Conservation (phyloP, 2,329 filamentous ascomycete species). For the Monilinia laxa region DNA sequence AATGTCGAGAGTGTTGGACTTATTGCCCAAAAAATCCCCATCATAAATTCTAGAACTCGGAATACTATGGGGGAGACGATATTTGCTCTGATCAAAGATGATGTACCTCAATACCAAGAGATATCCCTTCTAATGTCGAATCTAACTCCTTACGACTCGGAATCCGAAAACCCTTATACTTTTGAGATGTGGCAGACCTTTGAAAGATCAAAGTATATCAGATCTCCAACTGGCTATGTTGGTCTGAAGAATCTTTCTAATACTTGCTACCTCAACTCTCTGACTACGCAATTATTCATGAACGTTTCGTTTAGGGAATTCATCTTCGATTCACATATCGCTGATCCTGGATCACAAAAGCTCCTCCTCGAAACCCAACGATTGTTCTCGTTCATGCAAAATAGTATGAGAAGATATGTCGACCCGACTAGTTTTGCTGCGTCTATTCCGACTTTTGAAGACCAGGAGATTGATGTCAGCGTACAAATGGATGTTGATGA, state of each 20-base stretch:
- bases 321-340: conserved; percentile 63
- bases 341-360: conserved; percentile 58
- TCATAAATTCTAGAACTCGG: conserved; percentile 57
- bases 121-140: conserved; percentile 53
- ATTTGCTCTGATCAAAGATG: conserved; percentile 54
- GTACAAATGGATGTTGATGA: conserved; percentile 98
- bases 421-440: conserved; percentile 72
- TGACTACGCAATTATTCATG: conserved; percentile 95
- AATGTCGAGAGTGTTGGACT: conserved; percentile 32
- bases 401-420: conserved; percentile 69
- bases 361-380: conserved; percentile 76
- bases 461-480: conserved; percentile 77
- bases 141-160: conserved; percentile 51
- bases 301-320: conserved; percentile 85
- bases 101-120: conserved; percentile 48
- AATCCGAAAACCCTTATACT: conserved; percentile 50
- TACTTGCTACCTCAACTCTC: conserved; percentile 95
- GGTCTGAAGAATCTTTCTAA: conserved; percentile 91
- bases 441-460: conserved; percentile 79
- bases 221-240: conserved; percentile 77
- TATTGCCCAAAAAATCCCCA: conserved; percentile 45
- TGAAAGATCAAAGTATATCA: conserved; percentile 66
- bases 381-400: conserved; percentile 84
- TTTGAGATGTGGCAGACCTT: conserved; percentile 62
- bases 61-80: conserved; percentile 61